Base-by-base conservation (phyloP, 177 flowering plant species). In the Vitis hybrid region DNA sequence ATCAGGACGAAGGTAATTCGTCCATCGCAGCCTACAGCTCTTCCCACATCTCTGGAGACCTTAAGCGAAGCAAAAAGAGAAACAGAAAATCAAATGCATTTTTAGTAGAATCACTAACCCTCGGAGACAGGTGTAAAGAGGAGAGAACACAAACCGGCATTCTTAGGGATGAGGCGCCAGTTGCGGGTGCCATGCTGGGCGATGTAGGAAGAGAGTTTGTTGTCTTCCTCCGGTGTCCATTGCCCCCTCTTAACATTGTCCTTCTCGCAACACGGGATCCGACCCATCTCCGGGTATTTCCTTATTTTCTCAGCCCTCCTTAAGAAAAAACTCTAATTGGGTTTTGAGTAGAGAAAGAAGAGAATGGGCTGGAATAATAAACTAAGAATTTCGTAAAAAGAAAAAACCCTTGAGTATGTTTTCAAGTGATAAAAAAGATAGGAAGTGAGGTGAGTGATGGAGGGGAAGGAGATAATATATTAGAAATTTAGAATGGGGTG, bases 181-280 rank as follows among this genome's bases (percentile, higher is more conserved):
- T 95, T 93, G 5, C 97, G 91, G 69, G 98, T 93, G 68, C 98
- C 97, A 54, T 95, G 94, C 73, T 90, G 96, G 61, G 98, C 94
- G 27, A 93, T 93, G 79, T 95, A 93, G 20, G 98, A 88, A 49
- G 96, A 82, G 21, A 95, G 91, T 82, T 95, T 95, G 80, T 86
- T 90, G 80, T 93, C 98, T 81, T 95, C 98, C 73, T 95, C 97
- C 1, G 98, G 98, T 0, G 97, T 91, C 99, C 98, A 95, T 66
- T 93, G 98, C 1, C 99, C 98, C 61, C 97, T 87, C 78, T 93
- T 90, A 71, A 95, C 99, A 67, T 84, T 93, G 72, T 91, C 99
- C 82, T 95, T 35, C 46, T 35, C 46, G 9, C 46, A 35, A 61
- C 98, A 95, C 1, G 99, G 99, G 72, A 95, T 81, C 60, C 99